Evolutionary conservation across 345 rosid genomes (phyloP).

Genomic region (Anacardium occidentale): DNA sequence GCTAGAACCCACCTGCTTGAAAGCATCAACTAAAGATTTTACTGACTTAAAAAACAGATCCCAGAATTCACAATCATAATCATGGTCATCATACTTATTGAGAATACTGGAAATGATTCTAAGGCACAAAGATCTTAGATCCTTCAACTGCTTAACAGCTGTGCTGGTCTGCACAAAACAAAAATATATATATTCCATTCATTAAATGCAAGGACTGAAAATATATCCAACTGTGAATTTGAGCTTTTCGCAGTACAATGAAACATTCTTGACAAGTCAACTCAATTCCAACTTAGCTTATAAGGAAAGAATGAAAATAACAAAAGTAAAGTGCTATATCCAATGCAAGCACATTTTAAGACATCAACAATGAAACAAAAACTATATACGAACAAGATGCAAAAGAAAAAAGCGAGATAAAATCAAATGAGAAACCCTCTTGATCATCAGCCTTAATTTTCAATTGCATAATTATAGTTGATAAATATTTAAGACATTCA

Average conservation of each 20-base stretch:
- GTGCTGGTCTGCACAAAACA: constrained; percentile 49
- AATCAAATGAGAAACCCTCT: neutral
- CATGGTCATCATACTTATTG: constrained; percentile 73
- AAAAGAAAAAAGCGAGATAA: neutral
- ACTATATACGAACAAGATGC: too few relatives aligned
- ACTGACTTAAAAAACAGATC: constrained; percentile 75
- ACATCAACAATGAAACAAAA: neutral
- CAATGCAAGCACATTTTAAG: too few relatives aligned
- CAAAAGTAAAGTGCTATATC: neutral
- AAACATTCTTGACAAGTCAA: neutral
- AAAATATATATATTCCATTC: constrained; percentile 13
- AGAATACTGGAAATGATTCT: constrained; percentile 67
- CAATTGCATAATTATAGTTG: neutral
- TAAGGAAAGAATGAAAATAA: neutral
- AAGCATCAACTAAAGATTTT: constrained; percentile 62
- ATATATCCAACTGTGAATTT: neutral
- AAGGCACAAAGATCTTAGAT: constrained; percentile 77
- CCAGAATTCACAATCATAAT: constrained; percentile 78
- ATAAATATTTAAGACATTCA: neutral
- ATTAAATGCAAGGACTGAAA: neutral
- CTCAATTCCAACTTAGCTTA: too few relatives aligned
- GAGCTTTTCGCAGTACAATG: neutral
- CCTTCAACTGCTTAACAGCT: constrained; percentile 61
- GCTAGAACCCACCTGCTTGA: constrained; percentile 91
- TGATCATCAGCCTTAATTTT: neutral